These are phyloP conservation scores for Fusarium protoensiforme DNA, from an alignment of 2,329 filamentous ascomycete genomes.

Conservation along the genomic window DNA sequence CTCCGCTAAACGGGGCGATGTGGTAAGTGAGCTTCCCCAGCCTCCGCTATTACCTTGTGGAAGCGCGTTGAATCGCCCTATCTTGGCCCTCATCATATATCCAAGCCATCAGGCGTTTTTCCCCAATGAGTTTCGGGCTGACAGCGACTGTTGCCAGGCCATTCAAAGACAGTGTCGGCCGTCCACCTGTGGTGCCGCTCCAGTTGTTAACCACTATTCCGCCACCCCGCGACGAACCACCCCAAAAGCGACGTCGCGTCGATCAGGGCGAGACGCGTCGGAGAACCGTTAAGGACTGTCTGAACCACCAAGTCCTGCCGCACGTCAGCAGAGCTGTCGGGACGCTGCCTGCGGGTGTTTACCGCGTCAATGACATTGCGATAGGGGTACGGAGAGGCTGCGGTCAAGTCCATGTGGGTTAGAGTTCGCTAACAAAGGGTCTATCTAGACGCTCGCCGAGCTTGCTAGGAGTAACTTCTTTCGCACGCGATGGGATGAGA, in stretches of 20 bases:
- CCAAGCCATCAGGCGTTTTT: neutral
- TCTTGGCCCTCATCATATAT: neutral
- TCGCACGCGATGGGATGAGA: conserved; percentile 38
- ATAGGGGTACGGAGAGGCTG: conserved; percentile 40
- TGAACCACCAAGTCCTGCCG: conserved; percentile 48
- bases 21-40: conserved; percentile 29
- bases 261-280: conserved; percentile 24
- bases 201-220: conserved; percentile 12
- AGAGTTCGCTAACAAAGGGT: conserved; percentile 10
- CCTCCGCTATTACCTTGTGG: neutral
- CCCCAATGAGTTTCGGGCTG: conserved; percentile 43
- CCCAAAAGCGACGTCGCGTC: conserved; percentile 47
- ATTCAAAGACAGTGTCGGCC: conserved; percentile 44
- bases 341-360: conserved; percentile 36
- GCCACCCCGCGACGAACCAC: conserved; percentile 38
- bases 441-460: conserved; percentile 33
- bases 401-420: neutral
- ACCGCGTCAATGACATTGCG: conserved; percentile 44
- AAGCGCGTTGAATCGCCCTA: conserved; percentile 6
- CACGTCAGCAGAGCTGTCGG: conserved; percentile 43
- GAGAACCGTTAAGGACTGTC: conserved; percentile 38
- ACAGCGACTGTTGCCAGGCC: conserved; percentile 40
- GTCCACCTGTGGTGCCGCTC: conserved; percentile 16
- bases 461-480: conserved; percentile 40
- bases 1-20: conserved; percentile 29